These are phyloP conservation scores for Setomelanomma holmii DNA, from an alignment of 2,329 filamentous ascomycete genomes.

Conservation along the genomic window DNA sequence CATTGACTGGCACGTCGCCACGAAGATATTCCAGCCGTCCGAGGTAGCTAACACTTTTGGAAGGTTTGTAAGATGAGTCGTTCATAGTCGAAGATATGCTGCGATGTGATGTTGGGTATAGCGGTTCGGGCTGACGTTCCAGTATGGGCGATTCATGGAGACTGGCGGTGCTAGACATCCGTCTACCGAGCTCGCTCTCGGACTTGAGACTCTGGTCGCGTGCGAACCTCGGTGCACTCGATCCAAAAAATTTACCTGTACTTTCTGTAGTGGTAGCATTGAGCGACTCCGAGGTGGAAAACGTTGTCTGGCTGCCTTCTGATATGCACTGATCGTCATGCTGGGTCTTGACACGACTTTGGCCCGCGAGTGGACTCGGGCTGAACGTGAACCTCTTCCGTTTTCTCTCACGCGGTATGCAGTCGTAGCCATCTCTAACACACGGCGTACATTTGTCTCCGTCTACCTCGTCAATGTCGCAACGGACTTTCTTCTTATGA, in stretches of 20 bases:
- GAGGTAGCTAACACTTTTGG: conserved; percentile 40
- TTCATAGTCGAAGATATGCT: conserved; percentile 21
- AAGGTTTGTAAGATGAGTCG: conserved; percentile 19
- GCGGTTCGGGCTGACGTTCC: conserved; percentile 22
- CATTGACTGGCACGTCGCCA: conserved; percentile 43
- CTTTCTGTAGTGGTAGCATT: conserved; percentile 8
- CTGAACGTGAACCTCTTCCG: conserved; percentile 43
- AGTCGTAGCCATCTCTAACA: conserved; percentile 40
- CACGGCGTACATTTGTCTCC: conserved; percentile 51
- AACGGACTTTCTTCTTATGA: conserved; percentile 52
- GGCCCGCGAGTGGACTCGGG: conserved; percentile 31
- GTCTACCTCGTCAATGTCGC: conserved; percentile 35
- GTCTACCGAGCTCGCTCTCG: conserved; percentile 26
- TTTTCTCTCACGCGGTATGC: conserved; percentile 41
- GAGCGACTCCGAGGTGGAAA: conserved; percentile 5
- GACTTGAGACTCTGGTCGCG: conserved; percentile 24
- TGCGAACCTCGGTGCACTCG: conserved; percentile 6
- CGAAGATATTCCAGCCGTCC: conserved; percentile 43
- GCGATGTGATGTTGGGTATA: conserved; percentile 23
- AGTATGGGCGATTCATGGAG: conserved; percentile 27
- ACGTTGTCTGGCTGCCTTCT: conserved; percentile 17
- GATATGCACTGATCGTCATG: conserved; percentile 12
- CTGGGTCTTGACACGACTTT: conserved; percentile 18
- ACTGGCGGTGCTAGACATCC: conserved; percentile 29
- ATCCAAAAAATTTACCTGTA: conserved; percentile 2